phyloP scores from a whole-genome alignment of 441 rosid species.

The Gossypium aridum region DNA sequence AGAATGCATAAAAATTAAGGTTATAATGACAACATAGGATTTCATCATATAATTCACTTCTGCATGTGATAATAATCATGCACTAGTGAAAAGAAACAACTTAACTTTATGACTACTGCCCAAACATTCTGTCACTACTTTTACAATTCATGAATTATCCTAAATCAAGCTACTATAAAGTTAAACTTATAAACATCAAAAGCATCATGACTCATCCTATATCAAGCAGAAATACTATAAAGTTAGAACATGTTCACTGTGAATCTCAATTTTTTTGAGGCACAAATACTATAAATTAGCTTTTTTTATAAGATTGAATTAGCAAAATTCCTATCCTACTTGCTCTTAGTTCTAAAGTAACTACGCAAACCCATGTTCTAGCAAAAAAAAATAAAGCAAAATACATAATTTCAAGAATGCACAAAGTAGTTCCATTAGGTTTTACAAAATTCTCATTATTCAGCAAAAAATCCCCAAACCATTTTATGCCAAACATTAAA shows the following conservation, averaged over 20 bases:
- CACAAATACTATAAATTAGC: background rate
- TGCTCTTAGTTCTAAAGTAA: background rate
- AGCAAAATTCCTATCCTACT: background rate
- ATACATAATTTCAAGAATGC: background rate
- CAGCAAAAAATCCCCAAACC: background rate
- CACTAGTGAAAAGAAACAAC: background rate
- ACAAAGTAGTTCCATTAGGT: background rate
- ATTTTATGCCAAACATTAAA: background rate
- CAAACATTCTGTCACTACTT: background rate
- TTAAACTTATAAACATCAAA: background rate
- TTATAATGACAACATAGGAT: constrained; percentile 1
- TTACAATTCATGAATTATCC: background rate
- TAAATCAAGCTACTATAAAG: background rate
- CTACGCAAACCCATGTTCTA: background rate
- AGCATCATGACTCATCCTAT: background rate
- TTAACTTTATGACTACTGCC: background rate
- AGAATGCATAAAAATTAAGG: constrained; percentile 10
- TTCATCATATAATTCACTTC: background rate
- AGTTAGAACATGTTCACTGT: background rate
- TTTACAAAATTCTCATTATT: background rate
- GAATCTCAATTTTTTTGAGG: background rate
- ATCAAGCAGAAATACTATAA: background rate
- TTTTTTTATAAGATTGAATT: background rate
- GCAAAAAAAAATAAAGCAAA: background rate
- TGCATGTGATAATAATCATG: background rate